Percentiles rank a stretch among this genome's conserved stretches.
phyloP scores from a whole-genome alignment of 441 rosid species.

The Francoa sonchifolia region DNA sequence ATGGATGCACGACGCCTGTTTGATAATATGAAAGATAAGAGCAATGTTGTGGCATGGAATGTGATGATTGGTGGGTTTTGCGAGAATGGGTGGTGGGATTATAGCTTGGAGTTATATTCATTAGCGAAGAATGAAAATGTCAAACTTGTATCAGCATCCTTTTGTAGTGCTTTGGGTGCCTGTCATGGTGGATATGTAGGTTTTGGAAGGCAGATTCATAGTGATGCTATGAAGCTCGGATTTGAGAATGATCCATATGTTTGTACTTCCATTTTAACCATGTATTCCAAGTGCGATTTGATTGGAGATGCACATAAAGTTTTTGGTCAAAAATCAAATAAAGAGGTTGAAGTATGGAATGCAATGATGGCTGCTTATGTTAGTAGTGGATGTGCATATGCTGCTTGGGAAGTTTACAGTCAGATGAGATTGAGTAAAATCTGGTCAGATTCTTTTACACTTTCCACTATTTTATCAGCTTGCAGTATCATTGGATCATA shows the following conservation, averaged over 20 bases:
- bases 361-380: constrained; percentile 69
- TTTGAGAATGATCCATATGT: constrained; percentile 49
- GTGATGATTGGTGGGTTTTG: constrained; percentile 58
- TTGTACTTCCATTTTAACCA: constrained; percentile 73
- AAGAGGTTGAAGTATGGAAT: constrained; percentile 78
- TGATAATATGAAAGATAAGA: constrained; percentile 29
- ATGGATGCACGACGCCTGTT: constrained; percentile 53
- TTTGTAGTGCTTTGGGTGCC: constrained; percentile 61
- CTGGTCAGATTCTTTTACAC: constrained; percentile 16
- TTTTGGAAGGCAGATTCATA: constrained; percentile 56
- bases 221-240: constrained; percentile 53
- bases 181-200: constrained; percentile 44
- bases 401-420: constrained; percentile 27
- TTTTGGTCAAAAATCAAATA: constrained; percentile 46
- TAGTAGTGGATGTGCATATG: constrained; percentile 31
- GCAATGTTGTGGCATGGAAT: constrained; percentile 63
- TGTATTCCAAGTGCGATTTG: constrained; percentile 67
- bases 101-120: constrained; percentile 44
- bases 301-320: constrained; percentile 37
- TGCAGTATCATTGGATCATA: constrained; percentile 27
- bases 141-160: constrained; percentile 38
- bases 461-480: constrained; percentile 37
- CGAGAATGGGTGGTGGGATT: constrained; percentile 36
- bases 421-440: constrained; percentile 8
- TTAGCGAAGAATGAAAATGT: constrained; percentile 35